phyloP scores from a whole-genome alignment of 2,329 filamentous ascomycete species.

The Colletotrichum spaethianum region DNA sequence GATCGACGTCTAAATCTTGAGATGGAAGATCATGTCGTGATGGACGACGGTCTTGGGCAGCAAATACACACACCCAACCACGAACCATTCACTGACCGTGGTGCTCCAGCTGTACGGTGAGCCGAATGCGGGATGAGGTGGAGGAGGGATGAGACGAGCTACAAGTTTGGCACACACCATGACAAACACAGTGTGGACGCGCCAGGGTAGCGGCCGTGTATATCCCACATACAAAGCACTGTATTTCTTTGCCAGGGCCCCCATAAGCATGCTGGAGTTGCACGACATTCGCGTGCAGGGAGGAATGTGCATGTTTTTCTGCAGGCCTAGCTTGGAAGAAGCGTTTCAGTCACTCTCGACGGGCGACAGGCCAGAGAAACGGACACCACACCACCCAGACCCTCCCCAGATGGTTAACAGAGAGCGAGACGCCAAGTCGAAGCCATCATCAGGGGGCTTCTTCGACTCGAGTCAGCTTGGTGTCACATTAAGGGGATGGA shows the following conservation, averaged over 20 bases:
- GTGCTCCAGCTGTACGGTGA: constrained; percentile 2
- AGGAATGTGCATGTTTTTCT: constrained; percentile 16
- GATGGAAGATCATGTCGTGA: constrained; percentile 27
- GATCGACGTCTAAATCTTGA: constrained; percentile 31
- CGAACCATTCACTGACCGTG: neutral
- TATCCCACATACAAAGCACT: neutral
- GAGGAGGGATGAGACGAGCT: constrained; percentile 20
- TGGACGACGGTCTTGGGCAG: constrained; percentile 7
- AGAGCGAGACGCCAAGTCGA: constrained; percentile 12
- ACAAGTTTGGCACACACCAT: constrained; percentile 10
- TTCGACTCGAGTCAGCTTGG: constrained; percentile 22
- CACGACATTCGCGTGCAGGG: constrained; percentile 35
- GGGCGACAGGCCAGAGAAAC: constrained; percentile 5
- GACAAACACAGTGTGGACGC: constrained; percentile 29
- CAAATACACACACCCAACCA: neutral
- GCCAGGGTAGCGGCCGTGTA: neutral
- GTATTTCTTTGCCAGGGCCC: constrained; percentile 9
- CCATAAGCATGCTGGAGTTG: constrained; percentile 7
- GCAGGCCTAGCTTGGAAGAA: constrained; percentile 8
- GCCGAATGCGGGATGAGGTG: constrained; percentile 21
- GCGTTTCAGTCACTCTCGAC: constrained; percentile 28
- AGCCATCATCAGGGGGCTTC: constrained; percentile 2
- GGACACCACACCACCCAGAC: neutral
- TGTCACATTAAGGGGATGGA: constrained; percentile 1
- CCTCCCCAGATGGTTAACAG: neutral